These are phyloP conservation scores for Leccinum disarticulatum DNA, from an alignment of 768 basidiomycete species.

Conservation along the genomic window DNA sequence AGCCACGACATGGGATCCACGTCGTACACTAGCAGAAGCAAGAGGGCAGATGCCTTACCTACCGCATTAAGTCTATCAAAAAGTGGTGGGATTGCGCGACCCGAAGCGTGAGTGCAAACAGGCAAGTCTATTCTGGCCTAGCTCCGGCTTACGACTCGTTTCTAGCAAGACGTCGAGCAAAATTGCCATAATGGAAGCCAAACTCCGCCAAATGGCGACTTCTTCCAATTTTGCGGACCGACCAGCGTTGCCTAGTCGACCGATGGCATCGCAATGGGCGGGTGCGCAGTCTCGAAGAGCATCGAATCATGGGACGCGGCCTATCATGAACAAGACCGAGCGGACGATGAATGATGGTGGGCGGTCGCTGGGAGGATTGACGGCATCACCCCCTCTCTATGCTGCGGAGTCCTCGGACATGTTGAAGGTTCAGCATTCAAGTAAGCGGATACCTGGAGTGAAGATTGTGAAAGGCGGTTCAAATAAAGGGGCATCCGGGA, in stretches of 20 bases:
- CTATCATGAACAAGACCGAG: background rate
- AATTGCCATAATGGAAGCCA: slow-evolving; percentile 96
- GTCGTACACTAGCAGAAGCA: slow-evolving; percentile 37
- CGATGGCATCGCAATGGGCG: slow-evolving; percentile 3
- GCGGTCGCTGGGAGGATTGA: background rate
- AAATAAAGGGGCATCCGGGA: slow-evolving; percentile 13
- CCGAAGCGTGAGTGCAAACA: slow-evolving; percentile 42
- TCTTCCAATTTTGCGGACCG: slow-evolving; percentile 22
- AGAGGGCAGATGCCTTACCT: slow-evolving; percentile 61
- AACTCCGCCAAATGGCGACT: slow-evolving; percentile 75
- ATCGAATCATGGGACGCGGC: background rate
- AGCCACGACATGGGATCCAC: slow-evolving; percentile 28
- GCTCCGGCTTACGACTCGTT: slow-evolving; percentile 8
- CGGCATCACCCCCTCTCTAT: background rate
- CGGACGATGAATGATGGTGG: slow-evolving; percentile 3
- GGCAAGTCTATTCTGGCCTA: slow-evolving; percentile 1
- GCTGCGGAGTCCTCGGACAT: slow-evolving; percentile 19
- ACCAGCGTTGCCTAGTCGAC: slow-evolving; percentile 25
- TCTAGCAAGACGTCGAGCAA: slow-evolving; percentile 72
- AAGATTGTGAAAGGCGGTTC: slow-evolving; percentile 30
- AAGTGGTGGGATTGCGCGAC: slow-evolving; percentile 51
- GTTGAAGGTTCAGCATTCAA: slow-evolving; percentile 11
- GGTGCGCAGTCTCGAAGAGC: slow-evolving; percentile 4
- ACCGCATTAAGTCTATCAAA: slow-evolving; percentile 91
- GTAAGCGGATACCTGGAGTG: slow-evolving; percentile 32